Evolutionary conservation across 2,329 filamentous ascomycete genomes (phyloP).

Genomic region (Alternaria novae-zelandiae): DNA sequence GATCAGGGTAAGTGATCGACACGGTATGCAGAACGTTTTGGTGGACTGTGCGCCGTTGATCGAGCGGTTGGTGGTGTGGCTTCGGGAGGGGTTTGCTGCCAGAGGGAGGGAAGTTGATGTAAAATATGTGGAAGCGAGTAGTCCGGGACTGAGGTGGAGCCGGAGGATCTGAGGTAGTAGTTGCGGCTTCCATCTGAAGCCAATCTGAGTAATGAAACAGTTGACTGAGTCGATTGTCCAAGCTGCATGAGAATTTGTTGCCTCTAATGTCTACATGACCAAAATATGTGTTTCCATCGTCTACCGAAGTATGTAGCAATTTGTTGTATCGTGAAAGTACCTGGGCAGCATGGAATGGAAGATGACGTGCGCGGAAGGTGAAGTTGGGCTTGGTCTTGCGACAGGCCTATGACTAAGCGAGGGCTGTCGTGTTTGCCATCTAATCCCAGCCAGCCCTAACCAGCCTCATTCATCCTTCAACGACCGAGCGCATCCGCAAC

Average conservation of each 20-base stretch:
- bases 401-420: conserved; percentile 9
- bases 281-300: not conserved
- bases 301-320: not conserved
- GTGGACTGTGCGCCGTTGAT: conserved; percentile 5
- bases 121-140: not conserved
- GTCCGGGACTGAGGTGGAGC: not conserved
- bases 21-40: not conserved
- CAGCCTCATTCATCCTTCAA: conserved; percentile 20
- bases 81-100: not conserved
- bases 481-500: conserved; percentile 27
- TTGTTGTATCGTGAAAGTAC: not conserved
- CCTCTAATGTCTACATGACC: not conserved
- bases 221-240: not conserved
- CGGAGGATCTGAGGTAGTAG: not conserved
- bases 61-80: not conserved
- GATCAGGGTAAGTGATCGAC: not conserved
- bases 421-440: conserved; percentile 7
- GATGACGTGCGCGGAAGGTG: not conserved
- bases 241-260: not conserved
- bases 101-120: not conserved
- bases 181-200: not conserved
- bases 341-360: not conserved
- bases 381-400: not conserved
- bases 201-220: not conserved
- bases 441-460: conserved; percentile 16